A percentile compares a stretch with the other conserved stretches of the same genome.
These are phyloP conservation scores for Rhizophora apiculata DNA, from an alignment of 345 rosid species.

Conservation along the genomic window DNA sequence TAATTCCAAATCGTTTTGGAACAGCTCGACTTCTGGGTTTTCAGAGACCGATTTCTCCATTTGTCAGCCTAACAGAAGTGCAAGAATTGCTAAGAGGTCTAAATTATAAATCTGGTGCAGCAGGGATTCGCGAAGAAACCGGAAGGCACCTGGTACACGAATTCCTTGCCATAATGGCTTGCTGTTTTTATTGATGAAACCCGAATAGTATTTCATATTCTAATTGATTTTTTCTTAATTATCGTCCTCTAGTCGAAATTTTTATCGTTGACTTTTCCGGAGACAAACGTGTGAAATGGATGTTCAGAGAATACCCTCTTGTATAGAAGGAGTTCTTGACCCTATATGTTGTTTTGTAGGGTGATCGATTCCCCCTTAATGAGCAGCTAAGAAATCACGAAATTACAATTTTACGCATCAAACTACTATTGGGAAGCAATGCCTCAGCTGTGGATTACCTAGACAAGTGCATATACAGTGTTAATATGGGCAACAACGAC, in stretches of 20 bases:
- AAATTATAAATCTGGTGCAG: too few relatives aligned
- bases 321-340: background rate
- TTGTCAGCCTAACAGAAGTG: background rate
- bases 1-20: background rate
- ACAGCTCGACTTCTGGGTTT: conserved; percentile 1
- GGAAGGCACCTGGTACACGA: background rate
- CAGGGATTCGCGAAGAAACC: conserved; percentile 4
- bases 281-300: too few relatives aligned
- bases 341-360: conserved; percentile 1
- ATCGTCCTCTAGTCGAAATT: too few relatives aligned
- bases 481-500: conserved; percentile 13
- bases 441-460: conserved; percentile 10
- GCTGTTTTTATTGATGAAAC: background rate
- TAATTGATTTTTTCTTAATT: too few relatives aligned
- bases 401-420: background rate
- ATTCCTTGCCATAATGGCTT: background rate
- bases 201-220: too few relatives aligned
- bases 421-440: background rate
- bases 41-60: background rate
- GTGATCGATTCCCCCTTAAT: background rate
- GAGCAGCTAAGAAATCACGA: conserved; percentile 5
- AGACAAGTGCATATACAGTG: conserved; percentile 19
- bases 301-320: too few relatives aligned
- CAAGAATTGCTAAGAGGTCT: background rate
- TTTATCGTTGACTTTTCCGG: too few relatives aligned